phyloP scores from a whole-genome alignment of 345 rosid genomes.

The Populus pruinosa region DNA sequence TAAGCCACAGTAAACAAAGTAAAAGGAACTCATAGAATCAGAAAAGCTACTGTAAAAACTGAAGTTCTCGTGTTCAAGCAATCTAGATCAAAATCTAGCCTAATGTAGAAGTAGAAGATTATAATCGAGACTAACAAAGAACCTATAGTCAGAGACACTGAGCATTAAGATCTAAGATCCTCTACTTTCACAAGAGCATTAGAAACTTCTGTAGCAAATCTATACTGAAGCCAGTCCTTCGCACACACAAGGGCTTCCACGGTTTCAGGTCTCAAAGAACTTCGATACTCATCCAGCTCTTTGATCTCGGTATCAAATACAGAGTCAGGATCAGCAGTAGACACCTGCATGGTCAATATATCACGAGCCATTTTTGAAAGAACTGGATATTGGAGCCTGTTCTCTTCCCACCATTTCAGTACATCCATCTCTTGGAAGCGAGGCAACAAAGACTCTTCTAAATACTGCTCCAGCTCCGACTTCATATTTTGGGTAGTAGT shows the following conservation, averaged over 20 bases:
- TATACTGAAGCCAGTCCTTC: conserved; percentile 74
- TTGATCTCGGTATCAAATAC: conserved; percentile 53
- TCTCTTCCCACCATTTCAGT: conserved; percentile 87
- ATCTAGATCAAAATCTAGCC: neutral
- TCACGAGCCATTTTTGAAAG: conserved; percentile 90
- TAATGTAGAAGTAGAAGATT: neutral
- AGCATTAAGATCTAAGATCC: conserved; percentile 8
- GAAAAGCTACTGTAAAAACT: neutral
- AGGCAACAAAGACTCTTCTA: conserved; percentile 77
- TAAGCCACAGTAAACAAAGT: neutral
- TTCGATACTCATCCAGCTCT: conserved; percentile 68
- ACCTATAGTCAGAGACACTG: neutral
- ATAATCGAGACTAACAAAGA: neutral
- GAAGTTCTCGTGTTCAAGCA: neutral
- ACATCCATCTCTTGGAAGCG: conserved; percentile 75
- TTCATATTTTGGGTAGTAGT: conserved; percentile 63
- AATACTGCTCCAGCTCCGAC: conserved; percentile 82
- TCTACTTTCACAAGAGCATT: conserved; percentile 57
- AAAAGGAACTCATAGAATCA: neutral
- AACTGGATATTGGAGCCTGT: conserved; percentile 77
- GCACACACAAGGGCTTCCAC: conserved; percentile 87
- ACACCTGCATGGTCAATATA: conserved; percentile 60
- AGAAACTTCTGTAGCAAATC: conserved; percentile 27
- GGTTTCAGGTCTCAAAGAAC: conserved; percentile 74
- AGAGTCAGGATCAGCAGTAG: conserved; percentile 47